Base-by-base conservation (phyloP, 2,329 filamentous ascomycete genomes). In the Cladosporium sp. region DNA sequence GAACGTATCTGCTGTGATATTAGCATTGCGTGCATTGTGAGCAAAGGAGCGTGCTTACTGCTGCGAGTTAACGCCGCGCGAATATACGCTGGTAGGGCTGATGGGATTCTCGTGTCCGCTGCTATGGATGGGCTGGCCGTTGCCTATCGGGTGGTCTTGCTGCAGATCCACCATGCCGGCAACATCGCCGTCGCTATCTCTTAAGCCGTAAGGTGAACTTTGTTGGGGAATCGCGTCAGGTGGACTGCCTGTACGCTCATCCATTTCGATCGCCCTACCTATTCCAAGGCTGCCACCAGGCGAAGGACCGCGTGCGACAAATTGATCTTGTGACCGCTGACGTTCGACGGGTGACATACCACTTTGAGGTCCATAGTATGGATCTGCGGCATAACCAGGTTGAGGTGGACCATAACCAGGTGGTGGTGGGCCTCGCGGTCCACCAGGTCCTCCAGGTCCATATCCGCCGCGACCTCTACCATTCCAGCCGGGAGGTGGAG, bases 231-330 rank as follows among this genome's bases (percentile, higher is more conserved):
- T 58, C 28, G 73, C 75, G 5, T 15, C 40, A 57, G 73, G 71
- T n/a, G 81, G 80, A 56, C 78, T 81, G 39, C 81, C 80, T n/a
- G 79, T 78, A n/a, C 80, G 78, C 36, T 87, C 86, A 70, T 92
- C 88, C 89, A 95, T 92, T 72, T 94, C 91, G 55, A 92, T 83
- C 2, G 88, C 85, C 68, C 88, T 87, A 9, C 86, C 86, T 12
- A 86, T 76, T n/a, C 59, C 63, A 9, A 61, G 61, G 50, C 59
- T 52, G 55, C 40, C 58, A 60, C 60, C 47, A 59, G 61, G 56
- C 25, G 54, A 54, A 55, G 55, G 51, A n/a, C 56, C 47, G 57
- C 67, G 50, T 47, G 63, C 61, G 15, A 64, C 55, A 47, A 60
- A 66, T 14, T 67, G 67, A 25, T 76, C 74, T 22, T 73, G 71